A percentile compares a stretch with the other conserved stretches of the same genome.
Conservation (phyloP, 441 rosid genomes). For the Eruca vesicaria region DNA sequence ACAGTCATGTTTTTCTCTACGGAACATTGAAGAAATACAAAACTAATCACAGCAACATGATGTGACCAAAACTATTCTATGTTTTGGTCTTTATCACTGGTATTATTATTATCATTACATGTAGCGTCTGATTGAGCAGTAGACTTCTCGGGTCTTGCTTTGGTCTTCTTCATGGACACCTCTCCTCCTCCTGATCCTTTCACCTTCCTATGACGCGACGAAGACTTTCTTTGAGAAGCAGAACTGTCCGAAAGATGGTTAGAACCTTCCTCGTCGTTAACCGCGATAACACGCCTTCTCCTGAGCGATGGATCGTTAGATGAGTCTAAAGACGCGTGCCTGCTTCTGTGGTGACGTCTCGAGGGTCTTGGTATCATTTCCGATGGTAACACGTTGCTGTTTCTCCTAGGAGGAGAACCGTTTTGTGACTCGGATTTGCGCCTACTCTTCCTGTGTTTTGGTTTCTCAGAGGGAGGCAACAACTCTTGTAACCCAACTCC, state of each 20-base stretch:
- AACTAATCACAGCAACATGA: not conserved
- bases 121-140: not conserved
- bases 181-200: conserved; percentile 44
- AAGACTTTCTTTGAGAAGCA: conserved; percentile 33
- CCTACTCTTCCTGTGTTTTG: conserved; percentile 45
- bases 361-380: conserved; percentile 39
- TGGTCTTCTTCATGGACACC: conserved; percentile 36
- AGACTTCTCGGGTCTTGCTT: conserved; percentile 26
- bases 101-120: conserved; percentile 14
- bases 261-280: conserved; percentile 38
- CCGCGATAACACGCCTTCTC: conserved; percentile 36
- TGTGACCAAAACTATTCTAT: conserved; percentile 8
- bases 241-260: conserved; percentile 34
- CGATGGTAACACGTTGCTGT: conserved; percentile 19
- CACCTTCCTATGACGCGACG: conserved; percentile 49
- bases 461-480: conserved; percentile 27
- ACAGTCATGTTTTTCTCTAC: not conserved
- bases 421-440: conserved; percentile 37
- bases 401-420: conserved; percentile 39
- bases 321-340: conserved; percentile 43
- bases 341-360: conserved; percentile 45
- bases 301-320: conserved; percentile 31
- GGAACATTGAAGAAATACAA: conserved; percentile 1
- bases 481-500: conserved; percentile 36
- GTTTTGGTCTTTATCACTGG: conserved; percentile 20